Percentiles rank a stretch among this genome's conserved stretches.
Evolutionary conservation across 78 protist genomes (phyloP).

Genomic region (Dictyostelium brefeldianum): DNA sequence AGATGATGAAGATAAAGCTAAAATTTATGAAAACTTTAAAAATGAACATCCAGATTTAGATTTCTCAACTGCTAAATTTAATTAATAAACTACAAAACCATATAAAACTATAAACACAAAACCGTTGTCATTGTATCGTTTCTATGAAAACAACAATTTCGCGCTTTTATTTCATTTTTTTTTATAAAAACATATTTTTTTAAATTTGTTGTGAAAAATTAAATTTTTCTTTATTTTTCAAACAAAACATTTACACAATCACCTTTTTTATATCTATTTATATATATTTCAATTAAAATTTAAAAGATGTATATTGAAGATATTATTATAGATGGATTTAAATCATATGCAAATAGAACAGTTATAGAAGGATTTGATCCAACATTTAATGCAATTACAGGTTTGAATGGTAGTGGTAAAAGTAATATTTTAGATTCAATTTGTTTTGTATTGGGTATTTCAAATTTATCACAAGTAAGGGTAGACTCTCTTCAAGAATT

Average conservation of each 20-base stretch:
- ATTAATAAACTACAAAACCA: neutral
- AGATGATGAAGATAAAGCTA: conserved; percentile 43
- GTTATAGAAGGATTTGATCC: conserved; percentile 95
- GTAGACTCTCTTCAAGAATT: conserved; percentile 94
- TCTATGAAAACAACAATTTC: too few relatives aligned
- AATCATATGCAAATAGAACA: conserved; percentile 98
- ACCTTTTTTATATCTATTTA: too few relatives aligned
- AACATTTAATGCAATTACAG: conserved; percentile 99
- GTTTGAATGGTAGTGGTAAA: conserved; percentile 99
- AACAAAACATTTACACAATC: too few relatives aligned
- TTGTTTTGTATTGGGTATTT: conserved; percentile 99
- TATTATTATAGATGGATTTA: conserved; percentile 99
- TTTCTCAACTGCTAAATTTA: conserved; percentile 33
- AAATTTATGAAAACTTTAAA: conserved; percentile 32
- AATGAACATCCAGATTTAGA: conserved; percentile 37
- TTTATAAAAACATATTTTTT: too few relatives aligned
- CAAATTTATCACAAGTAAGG: conserved; percentile 97
- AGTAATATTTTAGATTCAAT: conserved; percentile 99
- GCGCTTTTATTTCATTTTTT: too few relatives aligned
- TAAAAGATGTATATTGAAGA: conserved; percentile 95
- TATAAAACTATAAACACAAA: neutral
- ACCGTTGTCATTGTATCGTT: too few relatives aligned
- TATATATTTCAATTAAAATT: too few relatives aligned
- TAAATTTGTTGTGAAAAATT: too few relatives aligned
- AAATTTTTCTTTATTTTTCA: too few relatives aligned